These are phyloP conservation scores for Geotrichum siamense DNA, from an alignment of 1,139 yeast species.

Conservation along the genomic window DNA sequence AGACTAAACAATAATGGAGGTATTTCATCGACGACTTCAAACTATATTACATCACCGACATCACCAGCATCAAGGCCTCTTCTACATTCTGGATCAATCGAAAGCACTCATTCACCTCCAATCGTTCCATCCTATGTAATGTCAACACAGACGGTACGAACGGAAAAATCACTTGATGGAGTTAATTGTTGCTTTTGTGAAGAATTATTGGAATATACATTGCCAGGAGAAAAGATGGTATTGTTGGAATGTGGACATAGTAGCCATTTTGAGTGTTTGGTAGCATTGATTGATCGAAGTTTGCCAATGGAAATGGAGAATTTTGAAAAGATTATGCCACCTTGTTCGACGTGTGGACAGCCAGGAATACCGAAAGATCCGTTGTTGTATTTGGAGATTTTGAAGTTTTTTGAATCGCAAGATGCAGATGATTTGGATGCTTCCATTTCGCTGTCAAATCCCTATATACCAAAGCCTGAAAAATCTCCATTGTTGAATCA, in stretches of 20 bases:
- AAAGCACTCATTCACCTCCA: slow-evolving; percentile 13
- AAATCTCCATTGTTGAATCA: slow-evolving; percentile 2
- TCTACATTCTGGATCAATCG: background rate
- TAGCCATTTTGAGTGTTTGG: slow-evolving; percentile 27
- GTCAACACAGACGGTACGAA: slow-evolving; percentile 12
- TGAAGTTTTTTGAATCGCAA: slow-evolving; percentile 18
- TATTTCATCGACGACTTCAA: too few relatives aligned
- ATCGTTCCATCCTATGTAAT: slow-evolving; percentile 14
- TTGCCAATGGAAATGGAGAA: slow-evolving; percentile 17
- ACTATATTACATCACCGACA: too few relatives aligned
- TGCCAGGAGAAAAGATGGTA: slow-evolving; percentile 25
- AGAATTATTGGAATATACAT: slow-evolving; percentile 23
- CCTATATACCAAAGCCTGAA: background rate
- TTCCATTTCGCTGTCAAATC: slow-evolving; percentile 3
- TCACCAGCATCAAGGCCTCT: background rate
- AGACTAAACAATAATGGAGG: background rate
- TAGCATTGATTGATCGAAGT: slow-evolving; percentile 20
- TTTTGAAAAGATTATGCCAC: slow-evolving; percentile 22
- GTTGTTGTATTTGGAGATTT: slow-evolving; percentile 22
- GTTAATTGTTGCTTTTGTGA: slow-evolving; percentile 29
- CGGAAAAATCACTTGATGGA: slow-evolving; percentile 22
- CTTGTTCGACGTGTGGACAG: slow-evolving; percentile 27
- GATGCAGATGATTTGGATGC: background rate
- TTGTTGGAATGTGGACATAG: slow-evolving; percentile 25
- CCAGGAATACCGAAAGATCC: slow-evolving; percentile 24